phyloP scores from a whole-genome alignment of 2,329 filamentous ascomycete genomes.

The Ambrosiella cleistominuta region DNA sequence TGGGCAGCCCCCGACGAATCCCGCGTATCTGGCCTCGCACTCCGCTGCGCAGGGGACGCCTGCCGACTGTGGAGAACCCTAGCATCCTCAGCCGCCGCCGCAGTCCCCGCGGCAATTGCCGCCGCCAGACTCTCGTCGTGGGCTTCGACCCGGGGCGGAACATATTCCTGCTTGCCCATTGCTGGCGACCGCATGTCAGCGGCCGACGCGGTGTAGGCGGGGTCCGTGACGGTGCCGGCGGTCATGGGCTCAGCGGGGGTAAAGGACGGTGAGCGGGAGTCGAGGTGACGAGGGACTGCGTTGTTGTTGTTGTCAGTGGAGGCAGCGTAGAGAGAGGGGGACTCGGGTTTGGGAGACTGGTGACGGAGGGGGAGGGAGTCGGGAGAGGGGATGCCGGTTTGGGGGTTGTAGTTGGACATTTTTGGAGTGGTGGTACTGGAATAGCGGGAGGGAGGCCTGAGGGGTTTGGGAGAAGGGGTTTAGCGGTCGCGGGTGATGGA shows the following conservation, averaged over 20 bases:
- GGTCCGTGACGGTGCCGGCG: not conserved
- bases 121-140: not conserved
- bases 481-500: not conserved
- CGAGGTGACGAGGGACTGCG: not conserved
- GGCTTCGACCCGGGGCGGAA: not conserved
- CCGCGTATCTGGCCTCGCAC: not conserved
- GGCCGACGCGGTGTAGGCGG: not conserved
- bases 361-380: conserved; percentile 1
- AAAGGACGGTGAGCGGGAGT: not conserved
- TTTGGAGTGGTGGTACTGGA: not conserved
- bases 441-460: not conserved
- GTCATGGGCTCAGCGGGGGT: not conserved
- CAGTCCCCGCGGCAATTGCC: not conserved
- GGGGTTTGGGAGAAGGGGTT: not conserved
- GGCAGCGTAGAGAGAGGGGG: not conserved
- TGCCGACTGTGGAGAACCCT: not conserved
- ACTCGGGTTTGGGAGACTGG: conserved; percentile 1
- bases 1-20: not conserved
- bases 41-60: not conserved
- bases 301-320: not conserved
- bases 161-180: not conserved
- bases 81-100: not conserved
- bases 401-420: not conserved
- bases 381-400: not conserved
- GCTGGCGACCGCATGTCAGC: not conserved